Percentiles rank a stretch among this genome's conserved stretches.
These are phyloP conservation scores for Umbelopsis sp. DNA, from an alignment of 192 early-diverging fungal species.

Conservation along the genomic window DNA sequence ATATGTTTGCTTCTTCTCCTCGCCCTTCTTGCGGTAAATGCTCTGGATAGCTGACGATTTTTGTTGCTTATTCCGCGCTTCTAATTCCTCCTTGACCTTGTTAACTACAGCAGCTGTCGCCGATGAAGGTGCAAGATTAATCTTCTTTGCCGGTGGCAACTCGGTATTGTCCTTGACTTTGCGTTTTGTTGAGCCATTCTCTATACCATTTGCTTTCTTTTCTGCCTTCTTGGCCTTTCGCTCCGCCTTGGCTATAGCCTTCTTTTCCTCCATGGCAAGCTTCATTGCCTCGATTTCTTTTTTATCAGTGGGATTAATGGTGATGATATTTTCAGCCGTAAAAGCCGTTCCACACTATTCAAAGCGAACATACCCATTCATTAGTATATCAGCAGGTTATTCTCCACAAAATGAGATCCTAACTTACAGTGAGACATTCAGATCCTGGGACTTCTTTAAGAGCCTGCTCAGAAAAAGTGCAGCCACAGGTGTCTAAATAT, in stretches of 20 bases:
- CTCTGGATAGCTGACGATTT: slow-evolving; percentile 39
- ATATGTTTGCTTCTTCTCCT: slow-evolving; percentile 32
- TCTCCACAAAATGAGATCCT: too few relatives aligned
- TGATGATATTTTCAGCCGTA: slow-evolving; percentile 57
- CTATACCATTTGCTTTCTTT: slow-evolving; percentile 29
- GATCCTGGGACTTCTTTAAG: slow-evolving; percentile 67
- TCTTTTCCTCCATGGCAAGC: slow-evolving; percentile 53
- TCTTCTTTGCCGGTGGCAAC: slow-evolving; percentile 13
- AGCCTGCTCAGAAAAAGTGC: slow-evolving; percentile 77
- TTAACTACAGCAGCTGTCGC: slow-evolving; percentile 43
- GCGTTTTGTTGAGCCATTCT: slow-evolving; percentile 32
- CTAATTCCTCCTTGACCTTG: slow-evolving; percentile 48
- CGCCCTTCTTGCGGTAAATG: slow-evolving; percentile 37
- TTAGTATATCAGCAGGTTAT: background rate
- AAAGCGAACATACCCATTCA: background rate
- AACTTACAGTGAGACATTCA: slow-evolving; percentile 63
- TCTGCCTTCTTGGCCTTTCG: slow-evolving; percentile 45
- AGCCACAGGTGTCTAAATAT: slow-evolving; percentile 71
- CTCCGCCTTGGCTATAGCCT: slow-evolving; percentile 48
- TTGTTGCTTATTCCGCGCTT: slow-evolving; percentile 27
- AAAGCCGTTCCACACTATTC: slow-evolving; percentile 67
- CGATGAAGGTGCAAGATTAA: slow-evolving; percentile 30
- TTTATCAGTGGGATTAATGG: slow-evolving; percentile 64
- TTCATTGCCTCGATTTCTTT: slow-evolving; percentile 66
- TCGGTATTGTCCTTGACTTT: slow-evolving; percentile 25